Conservation (phyloP, 495 filamentous ascomycete genomes). For the Daldinia bambusicola region DNA sequence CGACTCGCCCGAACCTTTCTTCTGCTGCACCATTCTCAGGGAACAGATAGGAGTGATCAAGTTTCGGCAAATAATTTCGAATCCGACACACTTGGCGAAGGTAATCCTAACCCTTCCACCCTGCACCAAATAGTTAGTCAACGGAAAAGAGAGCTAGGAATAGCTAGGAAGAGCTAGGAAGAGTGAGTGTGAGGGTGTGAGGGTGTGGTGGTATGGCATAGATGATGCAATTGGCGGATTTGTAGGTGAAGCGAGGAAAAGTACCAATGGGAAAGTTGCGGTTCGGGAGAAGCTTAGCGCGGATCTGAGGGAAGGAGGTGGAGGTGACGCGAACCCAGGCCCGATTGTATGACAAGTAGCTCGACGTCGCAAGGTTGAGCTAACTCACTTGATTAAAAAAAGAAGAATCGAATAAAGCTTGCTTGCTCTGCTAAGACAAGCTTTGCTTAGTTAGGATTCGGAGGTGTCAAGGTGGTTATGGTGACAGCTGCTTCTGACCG, state of each 20-base stretch:
- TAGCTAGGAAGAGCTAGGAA: slow-evolving; percentile 12
- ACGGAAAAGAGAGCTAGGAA: slow-evolving; percentile 3
- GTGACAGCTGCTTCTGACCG: slow-evolving; percentile 44
- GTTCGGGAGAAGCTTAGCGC: slow-evolving; percentile 41
- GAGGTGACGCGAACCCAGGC: slow-evolving; percentile 44
- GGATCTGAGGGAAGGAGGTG: slow-evolving; percentile 43
- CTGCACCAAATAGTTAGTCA: slow-evolving; percentile 57
- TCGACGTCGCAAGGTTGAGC: slow-evolving; percentile 26
- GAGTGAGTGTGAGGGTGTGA: too few species aligned
- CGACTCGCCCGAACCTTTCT: slow-evolving; percentile 57
- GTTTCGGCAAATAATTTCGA: slow-evolving; percentile 74
- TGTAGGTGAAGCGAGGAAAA: slow-evolving; percentile 23
- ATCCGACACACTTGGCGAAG: slow-evolving; percentile 75
- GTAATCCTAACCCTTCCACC: slow-evolving; percentile 74
- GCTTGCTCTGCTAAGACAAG: slow-evolving; percentile 44
- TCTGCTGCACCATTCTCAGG: slow-evolving; percentile 85
- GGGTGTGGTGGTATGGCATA: slow-evolving; percentile 4
- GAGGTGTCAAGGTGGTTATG: slow-evolving; percentile 19
- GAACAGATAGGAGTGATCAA: slow-evolving; percentile 70
- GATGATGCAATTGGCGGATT: slow-evolving; percentile 38
- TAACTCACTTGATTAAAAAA: slow-evolving; percentile 42
- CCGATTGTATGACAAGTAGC: slow-evolving; percentile 41
- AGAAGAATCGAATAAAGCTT: slow-evolving; percentile 31
- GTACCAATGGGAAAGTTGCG: slow-evolving; percentile 38
- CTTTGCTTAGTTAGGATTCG: slow-evolving; percentile 18